phyloP scores from a whole-genome alignment of 1,139 yeast genomes.

The Geotrichum aggregatum region DNA sequence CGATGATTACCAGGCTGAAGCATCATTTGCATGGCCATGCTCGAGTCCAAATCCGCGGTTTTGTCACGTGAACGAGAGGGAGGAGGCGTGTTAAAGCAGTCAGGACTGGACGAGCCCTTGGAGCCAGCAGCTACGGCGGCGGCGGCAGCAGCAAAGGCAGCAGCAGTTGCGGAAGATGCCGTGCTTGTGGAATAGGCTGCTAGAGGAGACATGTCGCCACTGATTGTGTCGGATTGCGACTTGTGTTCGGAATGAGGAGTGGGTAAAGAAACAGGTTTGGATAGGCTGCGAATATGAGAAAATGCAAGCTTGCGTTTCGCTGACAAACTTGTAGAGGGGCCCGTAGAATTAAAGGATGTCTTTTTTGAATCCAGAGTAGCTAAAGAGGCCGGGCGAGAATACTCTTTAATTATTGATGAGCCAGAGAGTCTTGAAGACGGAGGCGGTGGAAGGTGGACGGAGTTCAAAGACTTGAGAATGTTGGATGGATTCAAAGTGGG shows the following conservation, averaged over 20 bases:
- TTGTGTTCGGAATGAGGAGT: slow-evolving; percentile 1
- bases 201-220: slow-evolving; percentile 3
- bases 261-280: slow-evolving; percentile 1
- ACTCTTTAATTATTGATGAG: slow-evolving; percentile 1
- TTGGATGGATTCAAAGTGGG: slow-evolving; percentile 33
- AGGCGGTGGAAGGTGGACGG: slow-evolving; percentile 46
- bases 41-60: slow-evolving; percentile 1
- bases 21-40: slow-evolving; percentile 13
- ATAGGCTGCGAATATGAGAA: background rate
- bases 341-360: background rate
- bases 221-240: background rate
- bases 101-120: background rate
- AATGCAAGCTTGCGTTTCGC: slow-evolving; percentile 4
- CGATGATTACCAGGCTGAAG: slow-evolving; percentile 9
- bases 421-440: slow-evolving; percentile 34
- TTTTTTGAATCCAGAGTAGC: slow-evolving; percentile 9
- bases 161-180: slow-evolving; percentile 1
- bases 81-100: slow-evolving; percentile 11
- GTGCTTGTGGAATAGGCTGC: slow-evolving; percentile 3
- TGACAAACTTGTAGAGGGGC: slow-evolving; percentile 4
- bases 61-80: slow-evolving; percentile 12
- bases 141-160: slow-evolving; percentile 15
- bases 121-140: slow-evolving; percentile 18
- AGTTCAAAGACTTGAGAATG: slow-evolving; percentile 42
- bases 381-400: background rate